Evolutionary conservation across 495 filamentous ascomycete species (phyloP).

Genomic region (Sordaria brevicollis): DNA sequence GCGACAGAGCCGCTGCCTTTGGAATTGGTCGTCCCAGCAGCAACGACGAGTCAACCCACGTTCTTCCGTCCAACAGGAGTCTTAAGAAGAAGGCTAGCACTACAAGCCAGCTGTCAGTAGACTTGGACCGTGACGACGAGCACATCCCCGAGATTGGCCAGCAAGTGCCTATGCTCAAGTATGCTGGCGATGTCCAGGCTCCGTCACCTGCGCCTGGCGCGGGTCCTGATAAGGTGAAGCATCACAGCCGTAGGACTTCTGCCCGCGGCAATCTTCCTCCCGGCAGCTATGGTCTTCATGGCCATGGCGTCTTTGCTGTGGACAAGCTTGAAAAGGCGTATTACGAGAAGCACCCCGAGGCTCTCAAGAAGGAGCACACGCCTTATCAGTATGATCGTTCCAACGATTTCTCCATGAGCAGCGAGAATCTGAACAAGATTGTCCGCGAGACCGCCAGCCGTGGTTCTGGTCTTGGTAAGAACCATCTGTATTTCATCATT

Average conservation of each 20-base stretch:
- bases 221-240: slow-evolving; percentile 41
- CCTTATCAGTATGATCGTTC: slow-evolving; percentile 47
- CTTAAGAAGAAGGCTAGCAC: slow-evolving; percentile 55
- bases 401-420: slow-evolving; percentile 79
- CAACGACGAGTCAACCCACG: slow-evolving; percentile 29
- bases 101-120: slow-evolving; percentile 43
- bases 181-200: slow-evolving; percentile 94
- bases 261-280: slow-evolving; percentile 47
- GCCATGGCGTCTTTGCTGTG: slow-evolving; percentile 57
- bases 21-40: slow-evolving; percentile 61
- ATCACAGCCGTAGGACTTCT: slow-evolving; percentile 52
- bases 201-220: slow-evolving; percentile 64
- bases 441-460: slow-evolving; percentile 60
- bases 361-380: slow-evolving; percentile 55
- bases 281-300: slow-evolving; percentile 78
- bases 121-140: slow-evolving; percentile 50
- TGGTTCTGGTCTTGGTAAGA: slow-evolving; percentile 56
- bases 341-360: slow-evolving; percentile 82
- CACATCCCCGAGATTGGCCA: slow-evolving; percentile 83
- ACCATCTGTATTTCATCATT: neutral
- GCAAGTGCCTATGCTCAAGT: slow-evolving; percentile 85
- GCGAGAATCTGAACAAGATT: slow-evolving; percentile 83
- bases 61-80: slow-evolving; percentile 23
- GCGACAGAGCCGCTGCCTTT: slow-evolving; percentile 66
- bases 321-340: slow-evolving; percentile 80